Percentiles rank a stretch among this genome's conserved stretches.
Evolutionary conservation across 169 alveolate genomes (phyloP).

Genomic region (Eimeria tenella): DNA sequence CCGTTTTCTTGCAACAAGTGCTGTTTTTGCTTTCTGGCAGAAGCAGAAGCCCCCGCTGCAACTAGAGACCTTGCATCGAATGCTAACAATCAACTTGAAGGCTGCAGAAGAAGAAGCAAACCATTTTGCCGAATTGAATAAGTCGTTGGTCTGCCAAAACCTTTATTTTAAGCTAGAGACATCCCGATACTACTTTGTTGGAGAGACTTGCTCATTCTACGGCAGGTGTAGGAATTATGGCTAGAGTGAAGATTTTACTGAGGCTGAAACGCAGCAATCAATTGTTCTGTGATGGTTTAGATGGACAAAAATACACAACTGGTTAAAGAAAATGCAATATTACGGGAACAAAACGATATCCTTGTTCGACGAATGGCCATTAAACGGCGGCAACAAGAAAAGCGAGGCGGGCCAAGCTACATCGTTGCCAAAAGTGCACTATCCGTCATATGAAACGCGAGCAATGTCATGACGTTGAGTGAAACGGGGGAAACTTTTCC

Average conservation of each 20-base stretch:
- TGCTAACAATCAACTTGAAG: slow-evolving; percentile 49
- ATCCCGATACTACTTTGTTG: background rate
- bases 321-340: slow-evolving; percentile 23
- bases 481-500: background rate
- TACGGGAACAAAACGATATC: slow-evolving; percentile 55
- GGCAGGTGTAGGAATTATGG: no score
- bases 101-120: slow-evolving; percentile 66
- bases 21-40: background rate
- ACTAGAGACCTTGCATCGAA: slow-evolving; percentile 57
- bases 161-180: background rate
- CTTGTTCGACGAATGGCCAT: slow-evolving; percentile 23
- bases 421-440: background rate
- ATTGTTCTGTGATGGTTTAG: slow-evolving; percentile 1
- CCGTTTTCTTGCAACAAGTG: no score
- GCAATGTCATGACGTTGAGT: no score
- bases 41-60: slow-evolving; percentile 61
- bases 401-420: background rate
- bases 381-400: slow-evolving; percentile 23
- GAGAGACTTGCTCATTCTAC: no score
- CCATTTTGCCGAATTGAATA: slow-evolving; percentile 32
- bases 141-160: slow-evolving; percentile 17
- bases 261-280: background rate
- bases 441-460: background rate
- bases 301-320: slow-evolving; percentile 22
- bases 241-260: background rate